These are phyloP conservation scores for Chalciporus sphaerocephalus DNA, from an alignment of 768 basidiomycete genomes.

Conservation along the genomic window DNA sequence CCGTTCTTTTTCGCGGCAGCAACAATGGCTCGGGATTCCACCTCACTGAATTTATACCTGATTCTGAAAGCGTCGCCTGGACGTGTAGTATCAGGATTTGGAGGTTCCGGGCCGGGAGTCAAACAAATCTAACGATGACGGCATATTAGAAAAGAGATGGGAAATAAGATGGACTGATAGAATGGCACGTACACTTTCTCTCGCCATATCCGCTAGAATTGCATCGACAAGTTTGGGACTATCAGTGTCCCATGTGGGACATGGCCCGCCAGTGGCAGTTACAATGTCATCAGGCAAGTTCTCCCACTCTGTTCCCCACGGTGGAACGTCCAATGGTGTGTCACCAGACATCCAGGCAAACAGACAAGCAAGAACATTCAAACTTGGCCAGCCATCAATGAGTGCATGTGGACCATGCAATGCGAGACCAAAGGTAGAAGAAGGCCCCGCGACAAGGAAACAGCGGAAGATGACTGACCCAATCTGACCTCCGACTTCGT, in stretches of 20 bases:
- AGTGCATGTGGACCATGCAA: constrained; percentile 9
- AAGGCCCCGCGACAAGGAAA: constrained; percentile 5
- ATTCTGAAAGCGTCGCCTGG: constrained; percentile 2
- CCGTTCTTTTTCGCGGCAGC: constrained; percentile 3
- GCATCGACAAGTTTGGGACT: constrained; percentile 4
- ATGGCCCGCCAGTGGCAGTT: constrained; percentile 15
- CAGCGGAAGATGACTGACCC: constrained; percentile 6
- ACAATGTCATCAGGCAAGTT: constrained; percentile 15
- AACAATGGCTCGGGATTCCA: constrained; percentile 5
- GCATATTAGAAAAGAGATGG: background rate
- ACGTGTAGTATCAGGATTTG: background rate
- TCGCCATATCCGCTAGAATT: background rate
- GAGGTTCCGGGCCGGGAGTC: background rate
- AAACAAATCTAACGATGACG: no score
- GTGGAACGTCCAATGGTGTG: background rate
- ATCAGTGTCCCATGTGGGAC: constrained; percentile 6
- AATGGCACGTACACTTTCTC: background rate
- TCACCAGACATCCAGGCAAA: constrained; percentile 1
- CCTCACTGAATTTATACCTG: background rate
- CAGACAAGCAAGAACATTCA: constrained; percentile 1
- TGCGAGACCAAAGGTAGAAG: background rate
- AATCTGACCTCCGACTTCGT: background rate
- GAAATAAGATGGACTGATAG: background rate
- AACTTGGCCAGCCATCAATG: constrained; percentile 9
- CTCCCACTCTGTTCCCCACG: constrained; percentile 10